These are phyloP conservation scores for Globisporangium parvum DNA, from an alignment of 352 stramenopile genomes.

Conservation along the genomic window DNA sequence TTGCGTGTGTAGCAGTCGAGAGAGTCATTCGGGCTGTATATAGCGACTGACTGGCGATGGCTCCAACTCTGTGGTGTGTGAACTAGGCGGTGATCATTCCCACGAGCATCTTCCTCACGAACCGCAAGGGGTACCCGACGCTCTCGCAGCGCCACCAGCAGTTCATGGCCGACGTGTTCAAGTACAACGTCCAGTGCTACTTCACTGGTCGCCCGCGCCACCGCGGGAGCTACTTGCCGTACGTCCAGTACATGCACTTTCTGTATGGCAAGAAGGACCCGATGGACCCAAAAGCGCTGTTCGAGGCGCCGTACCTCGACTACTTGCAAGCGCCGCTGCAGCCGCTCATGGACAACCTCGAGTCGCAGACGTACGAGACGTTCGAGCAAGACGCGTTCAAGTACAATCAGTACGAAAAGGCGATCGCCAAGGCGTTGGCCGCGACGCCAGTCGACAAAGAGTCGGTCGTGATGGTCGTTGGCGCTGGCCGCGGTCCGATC, in stretches of 20 bases:
- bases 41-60: background rate
- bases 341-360: constrained; percentile 97
- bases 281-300: constrained; percentile 78
- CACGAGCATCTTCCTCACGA: constrained; percentile 93
- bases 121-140: constrained; percentile 93
- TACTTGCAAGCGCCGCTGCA: constrained; percentile 96
- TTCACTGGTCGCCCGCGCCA: constrained; percentile 73
- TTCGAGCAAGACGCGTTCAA: constrained; percentile 99
- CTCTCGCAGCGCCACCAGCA: constrained; percentile 92
- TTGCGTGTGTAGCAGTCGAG: too few relatives aligned
- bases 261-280: constrained; percentile 62
- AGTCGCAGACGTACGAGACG: constrained; percentile 98
- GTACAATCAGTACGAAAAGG: constrained; percentile 96
- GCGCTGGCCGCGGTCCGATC: constrained; percentile 94
- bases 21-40: too few relatives aligned
- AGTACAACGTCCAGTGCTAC: constrained; percentile 85
- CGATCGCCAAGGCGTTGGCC: constrained; percentile 78
- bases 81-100: constrained; percentile 77
- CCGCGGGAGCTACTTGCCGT: constrained; percentile 62
- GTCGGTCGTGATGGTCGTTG: constrained; percentile 87
- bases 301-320: constrained; percentile 94
- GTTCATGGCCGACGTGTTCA: constrained; percentile 63
- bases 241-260: constrained; percentile 95
- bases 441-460: constrained; percentile 51
- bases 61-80: background rate